phyloP scores from a whole-genome alignment of 208 protist species.

The Acanthamoeba sp. region DNA sequence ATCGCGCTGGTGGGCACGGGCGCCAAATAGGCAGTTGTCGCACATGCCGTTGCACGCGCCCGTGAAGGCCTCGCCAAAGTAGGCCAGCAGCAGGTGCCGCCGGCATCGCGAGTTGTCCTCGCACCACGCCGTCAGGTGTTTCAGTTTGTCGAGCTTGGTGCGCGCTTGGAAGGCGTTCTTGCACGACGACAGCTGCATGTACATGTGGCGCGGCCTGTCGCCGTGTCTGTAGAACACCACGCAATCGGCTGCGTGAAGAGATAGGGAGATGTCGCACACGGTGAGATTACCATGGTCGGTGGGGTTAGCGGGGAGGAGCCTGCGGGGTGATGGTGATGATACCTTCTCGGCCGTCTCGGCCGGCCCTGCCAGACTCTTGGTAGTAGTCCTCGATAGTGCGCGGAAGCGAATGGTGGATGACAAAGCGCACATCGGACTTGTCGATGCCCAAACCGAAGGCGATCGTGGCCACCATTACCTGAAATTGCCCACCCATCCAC shows the following conservation, averaged over 20 bases:
- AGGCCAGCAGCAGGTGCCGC: not conserved
- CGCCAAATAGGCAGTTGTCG: constrained; percentile 15
- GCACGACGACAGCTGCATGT: constrained; percentile 13
- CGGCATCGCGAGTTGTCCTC: constrained; percentile 26
- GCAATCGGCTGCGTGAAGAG: not conserved
- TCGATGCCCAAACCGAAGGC: constrained; percentile 91
- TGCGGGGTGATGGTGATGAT: too few species aligned
- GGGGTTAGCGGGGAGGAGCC: not conserved
- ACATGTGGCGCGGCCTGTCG: not conserved
- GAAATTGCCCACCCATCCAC: not conserved
- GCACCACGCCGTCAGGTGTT: not conserved
- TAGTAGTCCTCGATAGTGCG: constrained; percentile 97
- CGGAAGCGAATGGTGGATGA: constrained; percentile 96
- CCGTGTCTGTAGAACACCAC: not conserved
- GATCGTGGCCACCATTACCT: constrained; percentile 57
- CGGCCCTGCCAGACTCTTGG: constrained; percentile 97
- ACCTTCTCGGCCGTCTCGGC: constrained; percentile 90
- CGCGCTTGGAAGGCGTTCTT: constrained; percentile 19
- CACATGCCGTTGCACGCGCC: constrained; percentile 34
- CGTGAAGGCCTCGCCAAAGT: constrained; percentile 17
- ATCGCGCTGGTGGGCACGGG: not conserved
- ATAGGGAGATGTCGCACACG: too few species aligned
- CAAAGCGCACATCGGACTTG: constrained; percentile 97
- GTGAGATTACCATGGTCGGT: too few species aligned
- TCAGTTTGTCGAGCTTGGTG: not conserved